Base-by-base conservation (phyloP, 176 grass and related monocot species). In the Neostapfia colusana region DNA sequence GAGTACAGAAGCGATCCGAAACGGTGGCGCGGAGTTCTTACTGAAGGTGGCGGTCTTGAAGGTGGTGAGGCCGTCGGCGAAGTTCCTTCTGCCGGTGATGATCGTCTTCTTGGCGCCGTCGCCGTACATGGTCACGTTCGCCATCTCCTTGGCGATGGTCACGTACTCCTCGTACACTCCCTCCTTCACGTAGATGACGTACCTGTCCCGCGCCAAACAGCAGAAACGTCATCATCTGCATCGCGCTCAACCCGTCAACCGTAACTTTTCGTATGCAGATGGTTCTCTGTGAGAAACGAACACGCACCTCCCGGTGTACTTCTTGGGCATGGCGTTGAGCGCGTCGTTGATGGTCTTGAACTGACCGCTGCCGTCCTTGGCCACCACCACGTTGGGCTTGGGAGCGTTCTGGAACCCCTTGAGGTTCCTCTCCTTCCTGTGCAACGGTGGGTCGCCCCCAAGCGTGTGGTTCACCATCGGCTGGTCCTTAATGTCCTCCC, bases 281-380 rank as follows among this genome's bases (percentile, higher is more conserved):
- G 31, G 31, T 31, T 31, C 1, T 31, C 31, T 31, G 31, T 31
- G 31, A 31, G 31, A 31, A 31, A 31, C 31, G 31, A 31, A 3
- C 31, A 31, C 31, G 31, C 46, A 91, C 89, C 90, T 86, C 70
- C 86, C 90, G 6, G 75, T 31, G 48, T 89, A 82, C 26, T 39
- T 85, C 67, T 69, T 75, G 1, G 93, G 89, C 75, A 88, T 83
- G 51, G 85, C 79, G 1, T 64, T 64, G 27, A 99, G 77, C 48
- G 91, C 95, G 10, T 87, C 95, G 50, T 86, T 92, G 78, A 99
- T 95, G 73, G 87, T 89, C 77, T 81, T 92, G 66, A 95, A 94
- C 79, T 92, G 74, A 27, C 91, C 95, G 38, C 80, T 95, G 46
- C 87, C 91, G 69, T 99, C 95, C 85, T 82, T 88, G 6, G 93